Percentiles rank a stretch among this genome's conserved stretches.
Conservation (phyloP, 2,329 filamentous ascomycete genomes). For the Trichoderma semiorbis region DNA sequence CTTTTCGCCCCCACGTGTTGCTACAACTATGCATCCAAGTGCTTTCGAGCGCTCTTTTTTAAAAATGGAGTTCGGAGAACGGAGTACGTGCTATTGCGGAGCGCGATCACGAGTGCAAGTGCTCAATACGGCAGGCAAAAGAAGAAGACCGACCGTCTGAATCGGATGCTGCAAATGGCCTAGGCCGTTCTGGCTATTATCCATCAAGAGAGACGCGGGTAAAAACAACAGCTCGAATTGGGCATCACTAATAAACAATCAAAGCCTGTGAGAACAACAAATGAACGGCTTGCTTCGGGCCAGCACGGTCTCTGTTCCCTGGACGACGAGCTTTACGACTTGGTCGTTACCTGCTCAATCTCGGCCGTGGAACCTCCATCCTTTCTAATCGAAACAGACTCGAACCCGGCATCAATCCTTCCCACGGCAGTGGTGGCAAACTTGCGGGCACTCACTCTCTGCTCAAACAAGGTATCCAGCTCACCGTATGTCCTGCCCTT, state of each 20-base stretch:
- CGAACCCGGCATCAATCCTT: constrained; percentile 24
- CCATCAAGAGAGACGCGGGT: background rate
- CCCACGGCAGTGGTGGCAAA: constrained; percentile 35
- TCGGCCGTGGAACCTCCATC: constrained; percentile 24
- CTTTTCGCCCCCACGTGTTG: constrained; percentile 7
- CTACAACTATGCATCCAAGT: background rate
- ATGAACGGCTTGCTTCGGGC: background rate
- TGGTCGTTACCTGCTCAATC: constrained; percentile 7
- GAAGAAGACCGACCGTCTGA: background rate
- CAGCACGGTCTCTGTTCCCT: background rate
- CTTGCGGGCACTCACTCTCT: constrained; percentile 39
- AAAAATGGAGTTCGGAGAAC: background rate
- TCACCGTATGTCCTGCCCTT: constrained; percentile 52
- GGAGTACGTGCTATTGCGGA: background rate
- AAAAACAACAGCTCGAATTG: background rate
- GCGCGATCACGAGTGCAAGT: background rate
- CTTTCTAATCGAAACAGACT: constrained; percentile 21
- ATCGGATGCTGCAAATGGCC: background rate
- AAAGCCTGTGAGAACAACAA: background rate
- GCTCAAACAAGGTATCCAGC: constrained; percentile 53
- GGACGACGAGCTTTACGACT: background rate
- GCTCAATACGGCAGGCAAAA: constrained; percentile 1
- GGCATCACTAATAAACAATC: background rate
- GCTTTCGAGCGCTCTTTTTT: background rate
- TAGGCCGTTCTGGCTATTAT: background rate